Evolutionary conservation across 2,329 filamentous ascomycete genomes (phyloP).

Genomic region (Chaetomium sp.): DNA sequence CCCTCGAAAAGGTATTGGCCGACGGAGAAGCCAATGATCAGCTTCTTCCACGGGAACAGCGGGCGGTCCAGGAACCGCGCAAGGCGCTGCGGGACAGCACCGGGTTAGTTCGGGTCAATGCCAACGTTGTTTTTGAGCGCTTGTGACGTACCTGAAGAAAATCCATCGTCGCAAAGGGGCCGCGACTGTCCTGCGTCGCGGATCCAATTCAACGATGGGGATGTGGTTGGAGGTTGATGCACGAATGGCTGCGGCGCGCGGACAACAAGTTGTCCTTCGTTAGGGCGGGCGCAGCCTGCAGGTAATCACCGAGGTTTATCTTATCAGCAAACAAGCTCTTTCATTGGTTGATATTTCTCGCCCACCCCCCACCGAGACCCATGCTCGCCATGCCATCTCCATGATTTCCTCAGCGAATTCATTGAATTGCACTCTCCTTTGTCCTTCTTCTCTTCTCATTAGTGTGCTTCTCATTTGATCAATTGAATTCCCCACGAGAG

Average conservation of each 20-base stretch:
- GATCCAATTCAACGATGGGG: conserved; percentile 10
- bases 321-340: not conserved
- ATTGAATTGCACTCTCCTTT: too few relatives aligned
- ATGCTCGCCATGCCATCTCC: not conserved
- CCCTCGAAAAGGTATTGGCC: conserved; percentile 88
- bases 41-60: conserved; percentile 92
- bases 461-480: too few relatives aligned
- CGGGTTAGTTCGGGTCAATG: conserved; percentile 21
- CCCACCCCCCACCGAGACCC: not conserved
- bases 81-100: conserved; percentile 49
- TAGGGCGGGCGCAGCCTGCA: not conserved
- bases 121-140: not conserved
- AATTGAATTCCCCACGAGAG: too few relatives aligned
- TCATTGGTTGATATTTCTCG: conserved; percentile 15
- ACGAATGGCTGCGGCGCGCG: conserved; percentile 1
- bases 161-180: conserved; percentile 34
- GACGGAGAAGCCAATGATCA: conserved; percentile 90
- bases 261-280: conserved; percentile 24
- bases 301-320: not conserved
- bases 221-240: conserved; percentile 9
- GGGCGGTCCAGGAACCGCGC: conserved; percentile 84
- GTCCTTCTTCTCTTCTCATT: too few relatives aligned
- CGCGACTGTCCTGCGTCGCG: conserved; percentile 16
- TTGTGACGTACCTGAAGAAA: conserved; percentile 37
- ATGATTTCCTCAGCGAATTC: too few relatives aligned